phyloP scores from a whole-genome alignment of 805 yeast genomes.

The Candida caryicola region DNA sequence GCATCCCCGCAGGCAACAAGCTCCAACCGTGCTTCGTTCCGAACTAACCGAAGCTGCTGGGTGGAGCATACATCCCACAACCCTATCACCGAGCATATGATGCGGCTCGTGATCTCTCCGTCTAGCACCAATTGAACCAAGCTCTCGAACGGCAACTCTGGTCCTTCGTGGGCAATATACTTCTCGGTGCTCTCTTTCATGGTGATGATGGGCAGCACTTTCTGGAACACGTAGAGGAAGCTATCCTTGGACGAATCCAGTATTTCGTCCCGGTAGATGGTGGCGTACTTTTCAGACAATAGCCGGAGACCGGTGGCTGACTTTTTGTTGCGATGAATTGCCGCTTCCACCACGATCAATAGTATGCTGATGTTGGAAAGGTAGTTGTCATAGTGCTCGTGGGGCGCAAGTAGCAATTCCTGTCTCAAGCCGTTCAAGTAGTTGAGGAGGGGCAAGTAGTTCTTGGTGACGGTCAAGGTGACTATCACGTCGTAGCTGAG shows the following conservation, averaged over 20 bases:
- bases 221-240: slow-evolving; percentile 13
- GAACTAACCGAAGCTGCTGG: slow-evolving; percentile 5
- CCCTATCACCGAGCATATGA: slow-evolving; percentile 34
- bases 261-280: background rate
- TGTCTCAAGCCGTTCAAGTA: slow-evolving; percentile 23
- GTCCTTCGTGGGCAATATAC: background rate
- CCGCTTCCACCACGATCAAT: slow-evolving; percentile 13
- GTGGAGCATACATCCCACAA: slow-evolving; percentile 33
- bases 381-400: slow-evolving; percentile 11
- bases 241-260: slow-evolving; percentile 8
- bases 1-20: background rate
- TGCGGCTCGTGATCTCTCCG: slow-evolving; percentile 26
- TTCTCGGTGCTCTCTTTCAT: slow-evolving; percentile 5
- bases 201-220: slow-evolving; percentile 12
- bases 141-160: slow-evolving; percentile 9
- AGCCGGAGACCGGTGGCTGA: background rate
- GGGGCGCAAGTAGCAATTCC: slow-evolving; percentile 11
- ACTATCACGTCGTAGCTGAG: slow-evolving; percentile 33
- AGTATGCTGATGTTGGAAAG: slow-evolving; percentile 22
- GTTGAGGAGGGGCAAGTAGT: slow-evolving; percentile 25
- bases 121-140: slow-evolving; percentile 15
- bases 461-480: slow-evolving; percentile 28
- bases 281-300: background rate
- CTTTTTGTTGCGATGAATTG: background rate
- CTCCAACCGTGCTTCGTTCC: background rate